phyloP scores from a whole-genome alignment of 192 early-diverging fungal species.

The Coemansia sp. region DNA sequence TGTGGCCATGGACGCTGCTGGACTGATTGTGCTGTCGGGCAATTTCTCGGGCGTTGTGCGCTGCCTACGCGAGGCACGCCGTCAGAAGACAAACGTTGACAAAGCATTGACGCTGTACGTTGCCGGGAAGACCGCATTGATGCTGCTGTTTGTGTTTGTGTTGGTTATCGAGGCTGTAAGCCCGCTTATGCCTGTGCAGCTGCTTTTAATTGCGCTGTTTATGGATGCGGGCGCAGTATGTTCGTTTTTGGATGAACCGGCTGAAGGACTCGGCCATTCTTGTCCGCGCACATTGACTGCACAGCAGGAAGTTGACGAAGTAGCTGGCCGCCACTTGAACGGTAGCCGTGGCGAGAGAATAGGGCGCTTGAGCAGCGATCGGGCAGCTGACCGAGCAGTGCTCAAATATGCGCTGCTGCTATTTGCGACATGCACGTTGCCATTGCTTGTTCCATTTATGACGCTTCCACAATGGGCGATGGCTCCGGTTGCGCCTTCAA shows the following conservation, averaged over 20 bases:
- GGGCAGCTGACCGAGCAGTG: slow-evolving; percentile 18
- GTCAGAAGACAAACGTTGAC: slow-evolving; percentile 23
- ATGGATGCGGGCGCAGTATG: slow-evolving; percentile 34
- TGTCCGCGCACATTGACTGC: not conserved
- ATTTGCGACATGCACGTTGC: slow-evolving; percentile 31
- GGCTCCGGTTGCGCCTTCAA: slow-evolving; percentile 34
- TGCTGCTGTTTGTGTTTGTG: slow-evolving; percentile 27
- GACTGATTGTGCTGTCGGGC: slow-evolving; percentile 38
- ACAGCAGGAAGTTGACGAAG: not conserved
- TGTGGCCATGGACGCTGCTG: slow-evolving; percentile 56
- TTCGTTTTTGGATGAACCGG: slow-evolving; percentile 28
- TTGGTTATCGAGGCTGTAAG: slow-evolving; percentile 27
- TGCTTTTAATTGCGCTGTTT: slow-evolving; percentile 42
- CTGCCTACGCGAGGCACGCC: slow-evolving; percentile 30
- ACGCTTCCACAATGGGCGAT: slow-evolving; percentile 43
- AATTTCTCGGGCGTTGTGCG: slow-evolving; percentile 34
- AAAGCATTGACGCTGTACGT: slow-evolving; percentile 35
- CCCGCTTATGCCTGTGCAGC: slow-evolving; percentile 42
- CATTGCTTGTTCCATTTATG: slow-evolving; percentile 27
- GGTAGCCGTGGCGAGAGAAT: not conserved
- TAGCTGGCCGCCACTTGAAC: not conserved
- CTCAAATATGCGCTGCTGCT: slow-evolving; percentile 13
- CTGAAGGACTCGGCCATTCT: slow-evolving; percentile 22
- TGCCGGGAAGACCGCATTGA: slow-evolving; percentile 37
- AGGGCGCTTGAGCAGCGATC: slow-evolving; percentile 20